Conservation (phyloP, 108 stramenopile genomes). For the Stephanodiscus minutulus region DNA sequence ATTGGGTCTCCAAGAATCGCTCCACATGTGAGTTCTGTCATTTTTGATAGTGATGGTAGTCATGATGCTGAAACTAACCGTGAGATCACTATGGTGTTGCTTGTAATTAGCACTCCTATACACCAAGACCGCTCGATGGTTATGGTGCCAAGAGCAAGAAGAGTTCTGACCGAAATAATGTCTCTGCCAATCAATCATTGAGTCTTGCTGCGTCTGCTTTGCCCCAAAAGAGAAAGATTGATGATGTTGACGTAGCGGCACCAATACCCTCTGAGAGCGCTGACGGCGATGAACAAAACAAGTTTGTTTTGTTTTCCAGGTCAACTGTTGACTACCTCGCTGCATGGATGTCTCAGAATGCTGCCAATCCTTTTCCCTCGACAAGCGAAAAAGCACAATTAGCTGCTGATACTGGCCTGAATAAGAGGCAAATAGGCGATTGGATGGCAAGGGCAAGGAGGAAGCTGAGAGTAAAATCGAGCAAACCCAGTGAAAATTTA, state of each 20-base stretch:
- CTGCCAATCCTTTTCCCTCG: slow-evolving; percentile 33
- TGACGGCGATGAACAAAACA: slow-evolving; percentile 5
- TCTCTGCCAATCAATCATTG: neutral
- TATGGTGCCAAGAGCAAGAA: slow-evolving; percentile 26
- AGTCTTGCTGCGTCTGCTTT: neutral
- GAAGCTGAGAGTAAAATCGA: slow-evolving; percentile 21
- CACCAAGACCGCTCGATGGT: slow-evolving; percentile 37
- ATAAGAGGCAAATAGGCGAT: slow-evolving; percentile 38
- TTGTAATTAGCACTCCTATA: slow-evolving; percentile 38
- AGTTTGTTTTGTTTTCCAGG: slow-evolving; percentile 24
- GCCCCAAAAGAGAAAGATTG: slow-evolving; percentile 14
- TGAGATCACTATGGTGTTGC: neutral
- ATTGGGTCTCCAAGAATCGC: slow-evolving; percentile 69
- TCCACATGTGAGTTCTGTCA: slow-evolving; percentile 40
- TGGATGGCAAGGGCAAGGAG: slow-evolving; percentile 45
- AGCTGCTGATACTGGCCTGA: slow-evolving; percentile 40
- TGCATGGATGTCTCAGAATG: slow-evolving; percentile 34
- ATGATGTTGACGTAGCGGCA: neutral
- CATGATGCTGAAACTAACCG: neutral
- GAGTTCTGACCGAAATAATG: slow-evolving; percentile 18
- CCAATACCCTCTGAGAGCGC: neutral
- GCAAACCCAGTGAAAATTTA: neutral
- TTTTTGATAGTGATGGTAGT: neutral
- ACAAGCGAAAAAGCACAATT: slow-evolving; percentile 27
- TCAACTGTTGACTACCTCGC: slow-evolving; percentile 37